phyloP scores from a whole-genome alignment of 495 filamentous ascomycete species.

The Amniculicola lignicola region DNA sequence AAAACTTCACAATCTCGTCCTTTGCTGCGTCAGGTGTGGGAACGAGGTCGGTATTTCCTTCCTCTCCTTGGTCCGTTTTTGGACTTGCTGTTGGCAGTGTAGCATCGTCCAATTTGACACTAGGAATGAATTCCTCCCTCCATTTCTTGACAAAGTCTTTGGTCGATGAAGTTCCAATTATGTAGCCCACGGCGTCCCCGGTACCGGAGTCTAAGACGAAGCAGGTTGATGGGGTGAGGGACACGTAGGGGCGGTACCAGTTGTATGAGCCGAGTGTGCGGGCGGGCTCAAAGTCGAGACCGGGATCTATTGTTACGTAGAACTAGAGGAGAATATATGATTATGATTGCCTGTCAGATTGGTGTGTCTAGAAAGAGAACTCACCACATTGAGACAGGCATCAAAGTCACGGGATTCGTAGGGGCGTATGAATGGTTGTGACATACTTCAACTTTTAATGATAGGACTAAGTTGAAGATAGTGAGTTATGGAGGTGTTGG shows the following conservation, averaged over 20 bases:
- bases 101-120: slow-evolving; percentile 6
- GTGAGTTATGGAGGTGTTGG: background rate
- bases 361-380: too few species aligned
- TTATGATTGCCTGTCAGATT: too few species aligned
- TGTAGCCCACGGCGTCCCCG: slow-evolving; percentile 22
- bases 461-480: background rate
- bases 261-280: slow-evolving; percentile 22
- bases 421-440: slow-evolving; percentile 15
- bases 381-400: slow-evolving; percentile 9
- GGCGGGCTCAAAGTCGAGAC: slow-evolving; percentile 17
- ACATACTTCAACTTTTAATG: background rate
- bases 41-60: background rate
- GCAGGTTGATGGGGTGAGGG: slow-evolving; percentile 15
- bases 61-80: too few species aligned
- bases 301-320: slow-evolving; percentile 8
- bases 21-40: slow-evolving; percentile 5
- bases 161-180: slow-evolving; percentile 19
- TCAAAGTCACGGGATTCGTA: slow-evolving; percentile 5
- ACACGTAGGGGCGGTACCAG: slow-evolving; percentile 21
- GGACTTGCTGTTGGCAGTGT: too few species aligned
- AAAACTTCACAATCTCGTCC: background rate
- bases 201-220: slow-evolving; percentile 24
- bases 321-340: too few species aligned
- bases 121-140: slow-evolving; percentile 3
- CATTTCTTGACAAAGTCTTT: background rate